A percentile compares a stretch with the other conserved stretches of the same genome.
phyloP scores from a whole-genome alignment of 192 early-diverging fungal genomes.

The Paraglomus brasilianum region DNA sequence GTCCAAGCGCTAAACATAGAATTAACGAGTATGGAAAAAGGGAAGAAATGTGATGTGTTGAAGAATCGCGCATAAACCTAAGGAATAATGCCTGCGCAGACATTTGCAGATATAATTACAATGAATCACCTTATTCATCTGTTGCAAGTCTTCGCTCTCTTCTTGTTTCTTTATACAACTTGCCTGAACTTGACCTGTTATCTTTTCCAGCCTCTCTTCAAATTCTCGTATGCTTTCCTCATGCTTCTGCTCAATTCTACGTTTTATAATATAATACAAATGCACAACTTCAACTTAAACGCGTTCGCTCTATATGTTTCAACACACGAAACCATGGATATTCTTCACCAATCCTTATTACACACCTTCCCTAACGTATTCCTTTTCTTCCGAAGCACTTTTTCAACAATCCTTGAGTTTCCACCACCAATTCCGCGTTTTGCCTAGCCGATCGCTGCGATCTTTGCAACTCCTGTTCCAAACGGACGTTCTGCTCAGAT shows the following conservation, averaged over 20 bases:
- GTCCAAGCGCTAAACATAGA: conserved; percentile 6
- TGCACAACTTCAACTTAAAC: conserved; percentile 27
- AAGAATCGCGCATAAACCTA: too few relatives aligned
- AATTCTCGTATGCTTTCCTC: conserved; percentile 24
- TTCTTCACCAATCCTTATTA: too few relatives aligned
- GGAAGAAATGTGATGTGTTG: too few relatives aligned
- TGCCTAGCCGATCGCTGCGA: conserved; percentile 14
- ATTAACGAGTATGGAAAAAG: too few relatives aligned
- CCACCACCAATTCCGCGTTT: conserved; percentile 15
- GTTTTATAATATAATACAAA: neutral
- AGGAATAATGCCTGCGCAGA: too few relatives aligned
- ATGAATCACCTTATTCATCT: conserved; percentile 35
- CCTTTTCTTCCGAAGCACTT: conserved; percentile 25
- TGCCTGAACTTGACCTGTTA: conserved; percentile 40
- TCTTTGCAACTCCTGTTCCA: conserved; percentile 34
- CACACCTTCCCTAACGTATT: conserved; percentile 30
- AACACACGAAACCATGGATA: neutral
- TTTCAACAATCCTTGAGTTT: conserved; percentile 22
- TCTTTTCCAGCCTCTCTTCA: conserved; percentile 37
- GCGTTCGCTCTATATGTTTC: conserved; percentile 36
- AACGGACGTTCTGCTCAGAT: conserved; percentile 33
- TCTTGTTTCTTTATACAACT: conserved; percentile 45
- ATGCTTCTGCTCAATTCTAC: conserved; percentile 31
- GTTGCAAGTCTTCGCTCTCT: conserved; percentile 45
- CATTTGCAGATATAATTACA: too few relatives aligned